Base-by-base conservation (phyloP, 2,329 filamentous ascomycete genomes). In the Fusarium miscanthi region DNA sequence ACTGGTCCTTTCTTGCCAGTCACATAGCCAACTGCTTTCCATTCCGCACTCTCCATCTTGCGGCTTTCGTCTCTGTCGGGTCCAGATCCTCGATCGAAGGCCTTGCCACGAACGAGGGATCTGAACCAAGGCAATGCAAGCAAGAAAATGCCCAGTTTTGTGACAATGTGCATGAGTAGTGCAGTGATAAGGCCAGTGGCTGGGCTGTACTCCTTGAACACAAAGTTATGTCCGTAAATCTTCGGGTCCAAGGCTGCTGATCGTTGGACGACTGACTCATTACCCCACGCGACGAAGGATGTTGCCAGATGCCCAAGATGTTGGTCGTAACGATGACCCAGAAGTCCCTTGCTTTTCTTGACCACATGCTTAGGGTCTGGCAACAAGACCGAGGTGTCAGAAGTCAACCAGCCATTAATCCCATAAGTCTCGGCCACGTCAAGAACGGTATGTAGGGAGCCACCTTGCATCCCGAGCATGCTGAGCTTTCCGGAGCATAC, bases 381-480 rank as follows among this genome's bases (percentile, higher is more conserved):
- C 33, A 45, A 16, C 7, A 59, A 21, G 13, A 48, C 35, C 21
- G 23, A 63, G 16, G n/a, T 35, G 43, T 59, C 42, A 35, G 53
- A 30, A 33, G 23, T 38, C 33, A 46, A 3, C 59, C 53, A 59
- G 1, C 23, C 53, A 17, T 21, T 14, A 1, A 63, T 33, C 14
- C 42, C 53, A 13, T 59, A 37, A 0, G 21, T 63, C 13, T 46
- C 42, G 1, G 35, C 53, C 5, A 63, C 59, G 13, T 59, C 53
- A 35, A 63, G 41, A 27, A 63, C 59, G 23, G 59, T 63, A 13
- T 59, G 30, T 8, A 63, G 21, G 2, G 59, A 59, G 9, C 59
- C 35, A 19, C 53, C 53, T 33, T 63, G 42, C 42, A 59, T 63
- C 21, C 59, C 53, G 19, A 59, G 19, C 30, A 63, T 59, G 27